phyloP scores from a whole-genome alignment of 441 rosid species.

The Arabidopsis hybrid region DNA sequence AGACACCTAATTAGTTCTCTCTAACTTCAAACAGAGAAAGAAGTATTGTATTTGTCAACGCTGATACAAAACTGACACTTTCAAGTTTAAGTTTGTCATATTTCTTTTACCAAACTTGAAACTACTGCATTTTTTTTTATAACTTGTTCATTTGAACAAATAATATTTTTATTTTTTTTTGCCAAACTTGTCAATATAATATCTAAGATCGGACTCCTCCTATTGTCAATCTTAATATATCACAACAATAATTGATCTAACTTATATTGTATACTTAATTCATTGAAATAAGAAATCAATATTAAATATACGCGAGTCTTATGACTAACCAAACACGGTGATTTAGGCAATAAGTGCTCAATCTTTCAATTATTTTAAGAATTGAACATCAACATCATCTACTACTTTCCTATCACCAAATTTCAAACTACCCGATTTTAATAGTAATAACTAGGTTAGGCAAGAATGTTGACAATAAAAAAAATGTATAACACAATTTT shows the following conservation, averaged over 20 bases:
- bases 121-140: too few relatives aligned
- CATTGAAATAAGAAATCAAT: neutral
- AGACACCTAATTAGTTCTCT: neutral
- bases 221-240: neutral
- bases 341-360: conserved; percentile 36
- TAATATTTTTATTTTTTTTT: too few relatives aligned
- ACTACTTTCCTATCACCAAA: conserved; percentile 36
- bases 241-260: conserved; percentile 21
- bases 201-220: neutral
- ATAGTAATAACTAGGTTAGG: neutral
- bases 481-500: neutral
- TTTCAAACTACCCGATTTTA: conserved; percentile 36
- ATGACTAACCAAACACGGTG: conserved; percentile 39
- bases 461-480: neutral
- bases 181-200: neutral
- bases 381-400: conserved; percentile 31
- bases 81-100: too few relatives aligned
- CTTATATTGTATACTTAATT: neutral
- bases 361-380: conserved; percentile 8
- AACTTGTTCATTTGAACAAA: too few relatives aligned
- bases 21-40: too few relatives aligned
- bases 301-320: conserved; percentile 30
- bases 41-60: neutral
- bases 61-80: neutral
- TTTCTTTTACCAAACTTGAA: too few relatives aligned